Base-by-base conservation (phyloP, 495 filamentous ascomycete genomes). In the Lentithecium fluviatile region DNA sequence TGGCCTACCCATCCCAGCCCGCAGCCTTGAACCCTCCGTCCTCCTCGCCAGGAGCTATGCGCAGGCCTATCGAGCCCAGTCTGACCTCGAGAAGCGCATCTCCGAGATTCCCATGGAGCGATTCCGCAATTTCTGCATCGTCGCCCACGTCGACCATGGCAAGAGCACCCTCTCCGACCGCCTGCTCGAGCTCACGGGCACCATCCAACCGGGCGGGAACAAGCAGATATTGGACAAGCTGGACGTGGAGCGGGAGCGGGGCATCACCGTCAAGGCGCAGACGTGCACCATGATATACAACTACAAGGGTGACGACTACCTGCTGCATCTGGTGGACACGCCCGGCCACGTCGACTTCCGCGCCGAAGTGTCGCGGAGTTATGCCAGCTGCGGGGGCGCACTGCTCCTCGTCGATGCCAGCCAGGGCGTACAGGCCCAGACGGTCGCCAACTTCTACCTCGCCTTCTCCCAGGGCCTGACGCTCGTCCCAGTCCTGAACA, bases 181-280 rank as follows among this genome's bases (percentile, higher is more conserved):
- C 10, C 77, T 98, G 29, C 83, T 98, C 29, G 95, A 98, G 79
- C 80, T 96, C 64, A 98, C 94, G 8, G 94, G 94, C 17, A 97
- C 94, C 20, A 97, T 98, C 57, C 74, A 89, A 58, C 82, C 87
- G 1, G 91, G 89, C 43, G 85, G 80, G 21, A 96, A 97, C 75
- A 95, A 95, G 76, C 94, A 98, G 79, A 86, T 97, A 52, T 77
- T 98, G 50, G 94, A 98, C 73, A 97, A 96, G 68, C 82, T 98
- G 36, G 94, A 98, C 73, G 94, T 97, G 38, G 94, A 98, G 72
- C 81, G 95, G 26, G 91, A 97, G 72, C 83, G 94, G 26, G 94
- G 94, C 45, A 98, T 98, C 69, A 98, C 94, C 2, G 94, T 98
- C 72, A 98, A 98, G 77, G 94, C 94, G 45, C 95, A 98, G 77